phyloP scores from a whole-genome alignment of 495 filamentous ascomycete genomes.

The Daldinia vernicosa region DNA sequence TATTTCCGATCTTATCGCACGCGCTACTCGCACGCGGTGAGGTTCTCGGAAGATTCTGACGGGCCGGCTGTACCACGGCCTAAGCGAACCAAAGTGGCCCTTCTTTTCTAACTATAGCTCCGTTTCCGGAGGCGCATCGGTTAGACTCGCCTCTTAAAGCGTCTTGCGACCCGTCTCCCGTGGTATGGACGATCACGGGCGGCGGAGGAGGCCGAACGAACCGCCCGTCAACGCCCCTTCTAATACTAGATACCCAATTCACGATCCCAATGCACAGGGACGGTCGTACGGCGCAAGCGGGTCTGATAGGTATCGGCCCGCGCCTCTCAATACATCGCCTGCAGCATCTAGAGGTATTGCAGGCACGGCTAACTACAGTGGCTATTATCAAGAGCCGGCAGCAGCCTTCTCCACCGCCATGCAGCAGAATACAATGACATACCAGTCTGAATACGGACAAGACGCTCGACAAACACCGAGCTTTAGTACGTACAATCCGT shows the following conservation, averaged over 20 bases:
- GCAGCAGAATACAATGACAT: conserved; percentile 60
- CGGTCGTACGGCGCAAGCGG: conserved; percentile 53
- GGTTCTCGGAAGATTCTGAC: conserved; percentile 29
- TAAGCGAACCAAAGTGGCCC: conserved; percentile 64
- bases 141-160: conserved; percentile 54
- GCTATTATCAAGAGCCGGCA: conserved; percentile 64
- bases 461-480: conserved; percentile 61
- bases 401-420: conserved; percentile 60
- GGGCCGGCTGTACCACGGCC: conserved; percentile 44
- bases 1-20: conserved; percentile 16
- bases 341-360: conserved; percentile 52
- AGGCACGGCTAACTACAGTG: conserved; percentile 61
- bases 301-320: conserved; percentile 59
- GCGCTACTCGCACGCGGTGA: conserved; percentile 28
- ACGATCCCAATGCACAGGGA: conserved; percentile 53
- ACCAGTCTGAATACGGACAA: conserved; percentile 63
- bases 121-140: conserved; percentile 68
- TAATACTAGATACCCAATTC: conserved; percentile 55
- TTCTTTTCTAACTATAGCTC: conserved; percentile 63
- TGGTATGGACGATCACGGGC: conserved; percentile 78
- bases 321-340: conserved; percentile 56
- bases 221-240: conserved; percentile 57
- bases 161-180: conserved; percentile 54
- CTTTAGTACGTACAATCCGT: conserved; percentile 59
- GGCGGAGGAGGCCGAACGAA: conserved; percentile 75